These are phyloP conservation scores for Neonectria neomacrospora DNA, from an alignment of 2,329 filamentous ascomycete genomes.

Conservation along the genomic window DNA sequence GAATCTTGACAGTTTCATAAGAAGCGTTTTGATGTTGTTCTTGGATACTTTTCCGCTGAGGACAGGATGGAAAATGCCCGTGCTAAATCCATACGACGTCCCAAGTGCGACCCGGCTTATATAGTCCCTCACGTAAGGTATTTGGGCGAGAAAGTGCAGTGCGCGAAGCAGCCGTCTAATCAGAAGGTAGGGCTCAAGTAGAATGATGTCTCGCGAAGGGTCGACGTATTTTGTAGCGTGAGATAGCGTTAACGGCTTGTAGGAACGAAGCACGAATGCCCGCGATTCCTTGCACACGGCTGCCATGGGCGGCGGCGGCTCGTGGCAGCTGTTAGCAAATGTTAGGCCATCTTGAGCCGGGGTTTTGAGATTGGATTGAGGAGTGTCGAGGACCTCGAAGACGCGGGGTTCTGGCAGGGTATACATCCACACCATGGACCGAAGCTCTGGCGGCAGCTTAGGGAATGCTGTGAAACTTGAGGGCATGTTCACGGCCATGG, in stretches of 20 bases:
- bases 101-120: constrained; percentile 36
- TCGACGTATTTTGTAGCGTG: constrained; percentile 33
- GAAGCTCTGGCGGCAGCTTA: constrained; percentile 34
- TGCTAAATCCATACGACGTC: constrained; percentile 37
- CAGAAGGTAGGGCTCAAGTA: constrained; percentile 34
- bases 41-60: constrained; percentile 34
- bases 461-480: constrained; percentile 29
- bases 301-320: constrained; percentile 29
- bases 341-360: constrained; percentile 31
- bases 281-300: constrained; percentile 30
- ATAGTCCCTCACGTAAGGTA: constrained; percentile 30
- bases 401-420: constrained; percentile 35
- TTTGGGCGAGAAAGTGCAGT: constrained; percentile 31
- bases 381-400: constrained; percentile 37
- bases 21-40: constrained; percentile 36
- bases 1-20: constrained; percentile 32
- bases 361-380: constrained; percentile 34
- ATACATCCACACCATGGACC: constrained; percentile 34
- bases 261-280: constrained; percentile 27
- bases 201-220: constrained; percentile 30
- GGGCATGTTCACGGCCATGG: constrained; percentile 9
- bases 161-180: constrained; percentile 32
- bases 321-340: constrained; percentile 34
- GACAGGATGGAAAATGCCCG: constrained; percentile 36
- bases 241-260: constrained; percentile 29